Percentiles rank a stretch among this genome's conserved stretches.
These are phyloP conservation scores for Fomitopsis schrenkii DNA, from an alignment of 1,284 basidiomycete species.

Conservation along the genomic window DNA sequence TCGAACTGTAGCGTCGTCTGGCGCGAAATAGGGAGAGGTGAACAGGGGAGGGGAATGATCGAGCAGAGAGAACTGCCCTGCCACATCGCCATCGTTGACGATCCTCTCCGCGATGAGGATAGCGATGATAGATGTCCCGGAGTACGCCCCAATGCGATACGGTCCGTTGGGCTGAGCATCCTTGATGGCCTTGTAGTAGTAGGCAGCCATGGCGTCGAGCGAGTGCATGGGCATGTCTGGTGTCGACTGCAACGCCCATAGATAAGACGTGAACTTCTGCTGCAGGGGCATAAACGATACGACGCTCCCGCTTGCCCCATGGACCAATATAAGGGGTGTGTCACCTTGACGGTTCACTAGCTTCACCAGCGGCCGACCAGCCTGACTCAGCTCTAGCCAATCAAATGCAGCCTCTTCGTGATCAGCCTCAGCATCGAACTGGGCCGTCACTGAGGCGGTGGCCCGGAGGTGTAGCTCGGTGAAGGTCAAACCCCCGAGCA, in stretches of 20 bases:
- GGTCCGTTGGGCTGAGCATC: background rate
- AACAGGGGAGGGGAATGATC: slow-evolving; percentile 1
- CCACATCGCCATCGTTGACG: background rate
- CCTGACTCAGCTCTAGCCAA: background rate
- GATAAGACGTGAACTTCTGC: background rate
- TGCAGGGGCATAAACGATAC: background rate
- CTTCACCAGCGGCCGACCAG: slow-evolving; percentile 1
- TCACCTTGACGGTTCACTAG: background rate
- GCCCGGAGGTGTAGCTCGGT: background rate
- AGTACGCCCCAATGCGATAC: slow-evolving; percentile 1
- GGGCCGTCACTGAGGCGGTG: no score
- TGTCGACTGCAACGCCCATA: slow-evolving; percentile 1
- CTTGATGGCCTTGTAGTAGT: slow-evolving; percentile 1
- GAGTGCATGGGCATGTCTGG: slow-evolving; percentile 1
- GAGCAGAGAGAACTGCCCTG: background rate
- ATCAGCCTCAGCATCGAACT: background rate
- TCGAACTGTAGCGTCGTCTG: background rate
- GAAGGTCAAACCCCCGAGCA: slow-evolving; percentile 27
- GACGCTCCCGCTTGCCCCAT: background rate
- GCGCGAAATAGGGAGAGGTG: background rate
- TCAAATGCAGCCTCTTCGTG: slow-evolving; percentile 1
- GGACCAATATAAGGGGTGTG: background rate
- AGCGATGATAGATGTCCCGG: background rate
- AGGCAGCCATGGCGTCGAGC: background rate
- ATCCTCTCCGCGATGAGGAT: background rate